Evolutionary conservation across 345 rosid species (phyloP), one percentile per base, ranked within the genome.

Genomic region (Aethionema arabicum): DNA sequence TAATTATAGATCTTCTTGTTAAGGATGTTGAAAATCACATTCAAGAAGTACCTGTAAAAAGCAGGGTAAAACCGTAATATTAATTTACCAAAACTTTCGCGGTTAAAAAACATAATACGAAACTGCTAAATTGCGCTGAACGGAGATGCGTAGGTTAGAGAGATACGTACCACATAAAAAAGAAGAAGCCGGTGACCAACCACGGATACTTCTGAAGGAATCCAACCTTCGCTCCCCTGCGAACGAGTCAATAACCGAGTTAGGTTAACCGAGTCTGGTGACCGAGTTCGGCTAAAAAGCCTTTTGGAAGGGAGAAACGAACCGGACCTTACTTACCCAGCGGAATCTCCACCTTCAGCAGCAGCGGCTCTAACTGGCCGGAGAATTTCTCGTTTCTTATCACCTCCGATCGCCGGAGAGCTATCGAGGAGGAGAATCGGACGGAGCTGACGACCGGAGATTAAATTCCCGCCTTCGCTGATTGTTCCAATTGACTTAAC

Each of bases 1-100:
- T 92, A 92, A 77, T 89, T 89, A 76, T 92, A 92, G 35, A 92
- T 87, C 95, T 85, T 92, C 93, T 89, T 92, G 91, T 92, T 92
- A 5, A 92, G 77, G 66, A 92, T 92, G 82, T 89, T 92, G 79
- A 92, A 92, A 70, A 92, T 92, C 69, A 92, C 96, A 54, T 92
- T 92, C 82, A 88, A 74, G 77, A 92, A 89, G 58, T 72, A 72
- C 76, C 76, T 72, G 64, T 7, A 51, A 42, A 7, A 52, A 6
- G 33, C 5, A 32, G 59, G 63, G 7, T 61, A 27, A 41, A 60
- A 27, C 4, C 2, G 72, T 62, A 54, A 78, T 39, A 43, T 38
- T 1, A 37, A 1, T 0, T 0, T 50, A 3, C 7, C 8, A 1
- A 0, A 8, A 43, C 41, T 11, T 45, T 57, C 60, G 70, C 56